Base-by-base conservation (phyloP, 768 basidiomycete genomes). In the Bullera alba region DNA sequence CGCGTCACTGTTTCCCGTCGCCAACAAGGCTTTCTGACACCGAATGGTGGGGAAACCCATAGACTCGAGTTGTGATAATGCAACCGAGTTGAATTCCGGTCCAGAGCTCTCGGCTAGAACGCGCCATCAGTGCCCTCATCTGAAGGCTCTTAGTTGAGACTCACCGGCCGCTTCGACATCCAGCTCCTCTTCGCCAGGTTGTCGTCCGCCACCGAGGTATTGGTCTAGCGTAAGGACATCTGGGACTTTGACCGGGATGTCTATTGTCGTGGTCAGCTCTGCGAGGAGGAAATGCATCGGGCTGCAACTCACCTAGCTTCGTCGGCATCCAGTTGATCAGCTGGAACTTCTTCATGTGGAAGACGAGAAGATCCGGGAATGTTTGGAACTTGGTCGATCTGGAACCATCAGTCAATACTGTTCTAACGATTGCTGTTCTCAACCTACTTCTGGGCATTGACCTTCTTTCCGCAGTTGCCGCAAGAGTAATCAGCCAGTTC, bases 301-400 rank as follows among this genome's bases (percentile, higher is more conserved):
- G n/a, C n/a, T n/a, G n/a, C 22, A 38, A 58, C 81, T 16, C 55
- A 89, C 90, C 88, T 25, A 97, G 78, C 73, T 99, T 99, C 2
- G 84, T 79, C 0, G 95, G 95, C 1, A 99, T 88, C 95, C 95
- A 97, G 59, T 90, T 89, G 35, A 90, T 84, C 3, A 93, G 79
- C 71, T 91, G 87, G 76, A 95, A 96, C 62, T 93, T 93, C 67
- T 86, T 87, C 36, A 89, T 84, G 56, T 95, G 92, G 1, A 99
- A 72, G 6, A 93, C 83, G 0, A 97, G 78, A 1, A 89, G 81
- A 10, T 90, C 79, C 0, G 95, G 95, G 77, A 93, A 88, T 1
- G 86, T 85, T 0, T 86, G 80, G 60, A 97, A 86, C 26, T 79
- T 80, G 15, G 80, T 78, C 53, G 82, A 83, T 69, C 88, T 90